Evolutionary conservation across 2,329 filamentous ascomycete species (phyloP), one percentile per base, ranked within the genome.

Genomic region (Mollisia scopiformis): DNA sequence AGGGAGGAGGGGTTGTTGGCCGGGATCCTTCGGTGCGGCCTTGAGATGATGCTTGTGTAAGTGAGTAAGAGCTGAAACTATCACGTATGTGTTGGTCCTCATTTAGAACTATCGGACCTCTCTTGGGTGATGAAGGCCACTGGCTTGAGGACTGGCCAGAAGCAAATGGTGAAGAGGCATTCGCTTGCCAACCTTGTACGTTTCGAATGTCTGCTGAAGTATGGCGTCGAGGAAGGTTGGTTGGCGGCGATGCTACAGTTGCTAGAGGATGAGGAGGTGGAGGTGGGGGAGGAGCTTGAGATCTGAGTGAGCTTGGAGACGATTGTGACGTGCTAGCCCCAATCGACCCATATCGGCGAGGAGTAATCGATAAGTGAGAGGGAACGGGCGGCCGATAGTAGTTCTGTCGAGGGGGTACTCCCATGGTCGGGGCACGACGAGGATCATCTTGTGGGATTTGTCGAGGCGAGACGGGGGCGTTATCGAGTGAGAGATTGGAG

Each of bases 121-220:
- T 77, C 69, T 84, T 84, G 7, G 87, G 88, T 25, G 88, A 90
- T 16, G 87, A 86, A 16, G 88, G 87, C 87, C 88, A 91, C 63
- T 86, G 85, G 35, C 80, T 76, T 16, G 82, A 84, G 56, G 82
- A 82, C 63, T 86, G 81, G 11, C 87, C 87, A 3, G 88, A 88
- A 7, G 84, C 81, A 71, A 87, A 90, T 11, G 88, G 90, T 13
- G 43, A 47, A 5, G 89, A 90, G 27, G 85, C 81, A 43, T 80
- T 78, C 71, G 79, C 65, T 64, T 88, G 88, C 87, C 91, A 94
- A 37, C 90, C 92, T 73, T 93, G 90, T 69, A 93, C 89, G 57
- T 73, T 72, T 56, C 95, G 89, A 68, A 99, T 98, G 74, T 99
- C 95, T 61, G 95, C 95, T 39, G 93, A 94, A 1, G 95, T 99